Evolutionary conservation across 768 basidiomycete genomes (phyloP).

Genomic region (Phanerodontia chrysosporium): DNA sequence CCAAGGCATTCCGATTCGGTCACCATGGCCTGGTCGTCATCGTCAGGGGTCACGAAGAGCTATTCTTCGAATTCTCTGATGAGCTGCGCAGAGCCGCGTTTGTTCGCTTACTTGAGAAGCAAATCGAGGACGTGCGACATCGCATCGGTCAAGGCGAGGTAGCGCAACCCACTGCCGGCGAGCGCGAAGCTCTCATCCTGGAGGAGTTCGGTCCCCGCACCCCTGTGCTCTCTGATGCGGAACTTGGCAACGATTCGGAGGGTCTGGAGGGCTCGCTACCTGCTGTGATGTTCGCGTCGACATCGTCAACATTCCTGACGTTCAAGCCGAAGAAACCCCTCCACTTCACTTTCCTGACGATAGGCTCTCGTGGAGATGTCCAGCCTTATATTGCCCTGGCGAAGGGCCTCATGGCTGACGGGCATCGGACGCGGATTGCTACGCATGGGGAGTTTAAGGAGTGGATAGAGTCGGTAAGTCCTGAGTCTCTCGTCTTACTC

Average conservation of each 20-base stretch:
- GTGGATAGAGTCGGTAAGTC: constrained; percentile 91
- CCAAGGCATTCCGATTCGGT: constrained; percentile 84
- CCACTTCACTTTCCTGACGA: constrained; percentile 91
- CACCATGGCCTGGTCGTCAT: constrained; percentile 88
- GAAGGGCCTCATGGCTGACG: constrained; percentile 86
- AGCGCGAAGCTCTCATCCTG: constrained; percentile 72
- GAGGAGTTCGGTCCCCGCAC: constrained; percentile 74
- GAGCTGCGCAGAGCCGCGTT: constrained; percentile 80
- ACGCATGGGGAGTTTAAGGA: constrained; percentile 93
- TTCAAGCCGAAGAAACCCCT: constrained; percentile 88
- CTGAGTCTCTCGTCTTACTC: too few species aligned
- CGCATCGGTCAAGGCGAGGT: constrained; percentile 43
- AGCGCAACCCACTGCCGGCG: constrained; percentile 42
- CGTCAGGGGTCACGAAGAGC: constrained; percentile 93
- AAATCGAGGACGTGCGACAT: constrained; percentile 69
- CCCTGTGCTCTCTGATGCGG: constrained; percentile 36
- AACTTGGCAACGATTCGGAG: constrained; percentile 1
- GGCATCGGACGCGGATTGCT: constrained; percentile 86
- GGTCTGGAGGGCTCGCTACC: constrained; percentile 64
- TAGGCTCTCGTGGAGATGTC: constrained; percentile 95
- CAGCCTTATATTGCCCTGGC: constrained; percentile 97
- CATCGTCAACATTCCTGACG: constrained; percentile 93
- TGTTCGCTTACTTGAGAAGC: constrained; percentile 66
- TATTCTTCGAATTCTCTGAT: constrained; percentile 92
- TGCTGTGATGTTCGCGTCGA: constrained; percentile 94